phyloP scores from a whole-genome alignment of 1,139 yeast genomes.

The Candida sp. region DNA sequence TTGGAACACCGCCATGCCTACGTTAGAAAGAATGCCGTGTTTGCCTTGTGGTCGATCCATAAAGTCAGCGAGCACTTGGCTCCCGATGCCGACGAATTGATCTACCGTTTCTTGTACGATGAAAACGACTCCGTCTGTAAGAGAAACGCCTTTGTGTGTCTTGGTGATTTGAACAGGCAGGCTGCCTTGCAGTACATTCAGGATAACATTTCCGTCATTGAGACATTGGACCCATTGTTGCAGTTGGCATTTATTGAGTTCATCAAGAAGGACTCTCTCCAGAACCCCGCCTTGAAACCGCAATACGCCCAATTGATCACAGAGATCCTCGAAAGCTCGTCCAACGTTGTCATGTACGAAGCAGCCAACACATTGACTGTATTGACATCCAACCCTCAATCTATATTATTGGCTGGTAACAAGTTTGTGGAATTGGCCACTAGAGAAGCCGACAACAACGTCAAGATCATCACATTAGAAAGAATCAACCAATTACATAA shows the following conservation, averaged over 20 bases:
- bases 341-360: conserved; percentile 86
- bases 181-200: conserved; percentile 85
- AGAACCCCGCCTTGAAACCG: conserved; percentile 64
- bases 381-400: conserved; percentile 69
- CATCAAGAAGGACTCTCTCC: conserved; percentile 78
- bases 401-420: conserved; percentile 75
- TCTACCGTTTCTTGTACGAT: conserved; percentile 71
- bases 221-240: conserved; percentile 79
- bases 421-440: conserved; percentile 90
- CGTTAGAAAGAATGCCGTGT: conserved; percentile 96
- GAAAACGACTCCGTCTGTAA: conserved; percentile 96
- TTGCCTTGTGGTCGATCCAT: conserved; percentile 85
- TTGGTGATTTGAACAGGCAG: conserved; percentile 83
- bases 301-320: conserved; percentile 76
- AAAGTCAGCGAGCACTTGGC: conserved; percentile 84
- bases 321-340: conserved; percentile 72
- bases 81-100: conserved; percentile 93
- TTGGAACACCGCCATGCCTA: conserved; percentile 97
- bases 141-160: conserved; percentile 92
- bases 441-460: conserved; percentile 92
- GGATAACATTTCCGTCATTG: conserved; percentile 65
- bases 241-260: conserved; percentile 94
- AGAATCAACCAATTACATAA: conserved; percentile 79
- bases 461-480: conserved; percentile 89
- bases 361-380: conserved; percentile 87